These are phyloP conservation scores for Millerozyma miso DNA, from an alignment of 805 yeast species.

Conservation along the genomic window DNA sequence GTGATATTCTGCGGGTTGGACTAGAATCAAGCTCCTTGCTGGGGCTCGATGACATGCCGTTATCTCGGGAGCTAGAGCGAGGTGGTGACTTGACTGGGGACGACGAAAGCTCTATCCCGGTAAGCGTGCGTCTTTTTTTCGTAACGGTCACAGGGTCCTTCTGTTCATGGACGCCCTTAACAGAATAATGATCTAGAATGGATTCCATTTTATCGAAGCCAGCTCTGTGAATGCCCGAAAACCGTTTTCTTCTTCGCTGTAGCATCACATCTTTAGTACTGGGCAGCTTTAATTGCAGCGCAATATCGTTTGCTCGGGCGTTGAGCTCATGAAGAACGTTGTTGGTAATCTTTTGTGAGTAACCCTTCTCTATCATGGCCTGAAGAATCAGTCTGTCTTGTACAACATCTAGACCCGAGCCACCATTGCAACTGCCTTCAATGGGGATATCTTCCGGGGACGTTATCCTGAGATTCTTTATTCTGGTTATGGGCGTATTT, in stretches of 20 bases:
- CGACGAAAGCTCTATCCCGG: slow-evolving; percentile 16
- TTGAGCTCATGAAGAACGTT: slow-evolving; percentile 45
- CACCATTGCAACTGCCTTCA: not conserved
- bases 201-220: slow-evolving; percentile 45
- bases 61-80: not conserved
- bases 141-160: slow-evolving; percentile 5
- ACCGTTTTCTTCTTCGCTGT: slow-evolving; percentile 21
- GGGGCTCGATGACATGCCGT: not conserved
- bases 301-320: slow-evolving; percentile 36
- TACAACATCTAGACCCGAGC: not conserved
- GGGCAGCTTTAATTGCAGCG: slow-evolving; percentile 14
- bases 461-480: slow-evolving; percentile 25
- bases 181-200: slow-evolving; percentile 46
- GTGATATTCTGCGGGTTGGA: slow-evolving; percentile 32
- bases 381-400: slow-evolving; percentile 8
- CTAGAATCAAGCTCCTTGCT: slow-evolving; percentile 6
- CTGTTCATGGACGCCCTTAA: slow-evolving; percentile 13
- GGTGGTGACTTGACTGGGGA: slow-evolving; percentile 29
- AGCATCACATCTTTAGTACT: slow-evolving; percentile 8
- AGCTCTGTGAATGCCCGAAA: slow-evolving; percentile 29
- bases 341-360: slow-evolving; percentile 43
- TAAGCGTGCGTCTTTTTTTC: slow-evolving; percentile 37
- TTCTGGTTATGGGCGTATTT: slow-evolving; percentile 39
- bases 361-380: slow-evolving; percentile 41
- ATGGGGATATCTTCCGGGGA: slow-evolving; percentile 19